Percentiles rank a stretch among this genome's conserved stretches.
Evolutionary conservation across 2,329 filamentous ascomycete species (phyloP).

Genomic region (Fusarium proliferatum): DNA sequence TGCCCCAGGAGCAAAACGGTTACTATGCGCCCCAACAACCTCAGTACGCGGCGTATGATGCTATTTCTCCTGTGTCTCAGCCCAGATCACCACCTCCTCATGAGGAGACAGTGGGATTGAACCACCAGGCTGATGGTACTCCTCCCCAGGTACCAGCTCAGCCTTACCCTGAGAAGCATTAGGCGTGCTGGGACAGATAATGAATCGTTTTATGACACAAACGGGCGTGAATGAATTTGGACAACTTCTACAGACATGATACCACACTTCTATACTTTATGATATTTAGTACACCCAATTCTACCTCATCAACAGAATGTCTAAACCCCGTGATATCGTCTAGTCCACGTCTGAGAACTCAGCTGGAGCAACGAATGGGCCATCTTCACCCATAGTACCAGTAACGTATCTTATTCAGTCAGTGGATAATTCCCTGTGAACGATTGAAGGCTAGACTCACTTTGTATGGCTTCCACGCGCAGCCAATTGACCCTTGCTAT

Average conservation of each 20-base stretch:
- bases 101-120: conserved; percentile 46
- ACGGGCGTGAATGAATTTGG: not conserved
- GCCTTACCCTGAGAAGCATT: conserved; percentile 43
- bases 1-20: not conserved
- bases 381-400: conserved; percentile 51
- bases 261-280: conserved; percentile 32
- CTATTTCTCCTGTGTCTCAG: conserved; percentile 1
- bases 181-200: not conserved
- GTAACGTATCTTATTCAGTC: conserved; percentile 54
- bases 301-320: not conserved
- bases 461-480: conserved; percentile 75
- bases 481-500: conserved; percentile 67
- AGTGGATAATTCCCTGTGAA: not conserved
- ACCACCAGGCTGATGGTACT: conserved; percentile 49
- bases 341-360: conserved; percentile 52
- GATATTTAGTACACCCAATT: not conserved
- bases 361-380: conserved; percentile 52
- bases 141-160: conserved; percentile 29
- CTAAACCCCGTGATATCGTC: not conserved
- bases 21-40: conserved; percentile 5
- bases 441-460: conserved; percentile 51
- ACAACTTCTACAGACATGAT: conserved; percentile 25
- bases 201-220: not conserved
- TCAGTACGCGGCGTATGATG: not conserved
- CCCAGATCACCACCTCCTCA: conserved; percentile 40